Percentiles rank a stretch among this genome's conserved stretches.
phyloP scores from a whole-genome alignment of 2,329 filamentous ascomycete species.

The Aspergillus floridensis region DNA sequence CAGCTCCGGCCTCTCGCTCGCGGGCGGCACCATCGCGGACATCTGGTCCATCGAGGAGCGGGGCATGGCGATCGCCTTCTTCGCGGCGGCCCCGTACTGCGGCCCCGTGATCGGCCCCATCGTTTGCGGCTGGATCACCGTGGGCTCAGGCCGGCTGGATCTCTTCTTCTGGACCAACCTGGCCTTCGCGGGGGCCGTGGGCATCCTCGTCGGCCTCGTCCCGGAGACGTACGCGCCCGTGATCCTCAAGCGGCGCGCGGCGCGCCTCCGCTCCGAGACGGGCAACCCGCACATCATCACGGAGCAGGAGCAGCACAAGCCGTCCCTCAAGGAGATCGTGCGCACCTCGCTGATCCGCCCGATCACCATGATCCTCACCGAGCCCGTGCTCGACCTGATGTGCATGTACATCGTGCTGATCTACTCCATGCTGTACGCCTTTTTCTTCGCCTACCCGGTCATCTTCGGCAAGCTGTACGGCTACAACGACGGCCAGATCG shows the following conservation, averaged over 20 bases:
- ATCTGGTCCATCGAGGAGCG: constrained; percentile 75
- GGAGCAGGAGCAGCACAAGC: constrained; percentile 30
- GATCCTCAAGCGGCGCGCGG: constrained; percentile 35
- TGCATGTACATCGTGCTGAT: constrained; percentile 72
- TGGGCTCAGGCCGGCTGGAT: constrained; percentile 29
- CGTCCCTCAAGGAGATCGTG: constrained; percentile 42
- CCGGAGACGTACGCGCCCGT: constrained; percentile 38
- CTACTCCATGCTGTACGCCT: constrained; percentile 49
- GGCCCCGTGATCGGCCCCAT: constrained; percentile 72
- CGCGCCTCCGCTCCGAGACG: constrained; percentile 32
- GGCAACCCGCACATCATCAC: constrained; percentile 33
- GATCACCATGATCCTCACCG: constrained; percentile 74
- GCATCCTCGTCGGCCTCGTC: constrained; percentile 24
- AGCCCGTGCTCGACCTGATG: constrained; percentile 41
- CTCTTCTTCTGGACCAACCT: constrained; percentile 36
- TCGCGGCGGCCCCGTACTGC: constrained; percentile 74
- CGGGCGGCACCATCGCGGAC: constrained; percentile 48
- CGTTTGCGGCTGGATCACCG: constrained; percentile 68
- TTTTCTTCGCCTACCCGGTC: constrained; percentile 53
- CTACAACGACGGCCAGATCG: constrained; percentile 37
- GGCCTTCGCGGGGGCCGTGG: constrained; percentile 28
- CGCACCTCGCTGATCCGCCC: constrained; percentile 70
- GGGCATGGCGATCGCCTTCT: constrained; percentile 78
- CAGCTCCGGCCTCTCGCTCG: constrained; percentile 28
- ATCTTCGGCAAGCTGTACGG: constrained; percentile 70